Base-by-base conservation (phyloP, 2,329 filamentous ascomycete species). In the Penicillium sp. region DNA sequence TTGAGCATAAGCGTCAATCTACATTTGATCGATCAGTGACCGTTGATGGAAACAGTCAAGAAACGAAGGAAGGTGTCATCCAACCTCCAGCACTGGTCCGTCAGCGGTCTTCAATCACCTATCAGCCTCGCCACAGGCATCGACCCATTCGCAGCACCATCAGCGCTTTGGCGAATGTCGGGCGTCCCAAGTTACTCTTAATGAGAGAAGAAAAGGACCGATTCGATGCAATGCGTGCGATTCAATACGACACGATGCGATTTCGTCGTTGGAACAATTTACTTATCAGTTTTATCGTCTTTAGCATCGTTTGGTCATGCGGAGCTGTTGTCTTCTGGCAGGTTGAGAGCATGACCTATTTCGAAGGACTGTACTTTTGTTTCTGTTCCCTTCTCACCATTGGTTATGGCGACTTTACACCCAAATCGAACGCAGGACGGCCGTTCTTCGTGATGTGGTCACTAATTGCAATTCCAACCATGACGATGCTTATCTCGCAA, bases 361-460 rank as follows among this genome's bases (percentile, higher is more conserved):
- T 90, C 51, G 71, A 88, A 39, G 76, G 80, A 0, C 72, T 95
- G 29, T 95, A 95, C 64, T 93, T 95, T 57, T 80, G 81, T 50
- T 95, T 92, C 60, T 79, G 87, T 22, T 82, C 81, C 2, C 75
- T 95, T 15, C 72, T 88, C 2, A 95, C 89, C 0, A 85, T 95
- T 25, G 89, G 89, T 1, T 95, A 94, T 52, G 89, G 89, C 3
- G 87, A 94, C 48, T 62, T 82, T 4, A 79, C 80, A 1, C 87
- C 87, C 0, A 70, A 79, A n/a, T 85, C 82, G 2, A 89, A 88
- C 47, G 75, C 80, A 0, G 86, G 85, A 1, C 81, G 85, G 37
- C 79, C 85, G 0, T 94, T 95, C 60, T 95, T 94, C 54, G 85
- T 95, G n/a, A 81, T 95, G 39, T 95, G 89, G 89, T 85, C 82